Evolutionary conservation across 139 green algal genomes (phyloP).

Genomic region (Picochlorum sp.): DNA sequence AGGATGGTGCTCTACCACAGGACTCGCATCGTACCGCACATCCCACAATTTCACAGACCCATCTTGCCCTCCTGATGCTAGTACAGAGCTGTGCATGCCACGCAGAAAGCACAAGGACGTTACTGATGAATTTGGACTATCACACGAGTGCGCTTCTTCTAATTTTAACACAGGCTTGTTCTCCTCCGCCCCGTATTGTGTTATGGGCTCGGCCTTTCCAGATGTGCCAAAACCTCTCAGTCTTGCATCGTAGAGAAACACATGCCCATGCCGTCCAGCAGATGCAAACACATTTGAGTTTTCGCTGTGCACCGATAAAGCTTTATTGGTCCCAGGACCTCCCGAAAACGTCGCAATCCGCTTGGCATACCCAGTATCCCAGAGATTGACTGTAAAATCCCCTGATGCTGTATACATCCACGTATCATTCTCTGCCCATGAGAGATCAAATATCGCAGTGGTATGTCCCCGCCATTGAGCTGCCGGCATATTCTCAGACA

Average conservation of each 20-base stretch:
- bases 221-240: not conserved
- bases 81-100: no score
- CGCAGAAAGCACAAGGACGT: no score
- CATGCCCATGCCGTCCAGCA: slow-evolving; percentile 7
- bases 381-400: slow-evolving; percentile 57
- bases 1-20: no score
- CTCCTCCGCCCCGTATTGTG: not conserved
- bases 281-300: slow-evolving; percentile 57
- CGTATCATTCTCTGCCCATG: slow-evolving; percentile 55
- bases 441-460: slow-evolving; percentile 76
- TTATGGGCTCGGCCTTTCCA: not conserved
- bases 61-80: slow-evolving; percentile 41
- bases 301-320: slow-evolving; percentile 27
- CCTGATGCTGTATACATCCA: slow-evolving; percentile 64
- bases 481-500: slow-evolving; percentile 13
- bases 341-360: slow-evolving; percentile 36
- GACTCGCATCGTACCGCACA: slow-evolving; percentile 15
- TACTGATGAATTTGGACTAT: slow-evolving; percentile 5
- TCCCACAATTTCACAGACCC: slow-evolving; percentile 69
- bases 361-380: slow-evolving; percentile 43
- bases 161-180: no score
- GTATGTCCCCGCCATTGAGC: slow-evolving; percentile 61
- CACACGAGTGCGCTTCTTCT: no score
- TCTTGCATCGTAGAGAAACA: not conserved
- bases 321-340: slow-evolving; percentile 66